phyloP scores from a whole-genome alignment of 176 grass and related monocot species.

The Panicum miliaceum region DNA sequence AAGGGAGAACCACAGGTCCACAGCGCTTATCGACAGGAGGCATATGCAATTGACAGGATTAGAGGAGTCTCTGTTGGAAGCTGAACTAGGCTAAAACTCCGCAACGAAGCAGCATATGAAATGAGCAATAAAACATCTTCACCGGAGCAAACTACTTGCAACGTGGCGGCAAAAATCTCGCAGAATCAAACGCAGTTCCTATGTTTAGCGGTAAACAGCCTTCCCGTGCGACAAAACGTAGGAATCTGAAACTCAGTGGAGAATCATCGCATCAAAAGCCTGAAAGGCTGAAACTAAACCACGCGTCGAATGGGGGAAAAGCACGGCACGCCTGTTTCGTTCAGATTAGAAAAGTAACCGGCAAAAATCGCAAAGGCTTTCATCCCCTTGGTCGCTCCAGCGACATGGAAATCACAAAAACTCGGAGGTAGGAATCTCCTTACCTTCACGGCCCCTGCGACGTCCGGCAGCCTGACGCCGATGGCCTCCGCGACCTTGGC shows the following conservation, averaged over 20 bases:
- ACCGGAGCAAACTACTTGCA: not conserved
- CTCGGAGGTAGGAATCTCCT: not conserved
- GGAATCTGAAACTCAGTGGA: not conserved
- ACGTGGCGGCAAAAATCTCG: not conserved
- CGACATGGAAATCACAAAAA: not conserved
- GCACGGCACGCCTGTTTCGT: not conserved
- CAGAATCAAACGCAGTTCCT: not conserved
- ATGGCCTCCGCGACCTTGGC: constrained; percentile 44
- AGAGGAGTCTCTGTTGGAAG: not conserved
- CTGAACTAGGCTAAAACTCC: not conserved
- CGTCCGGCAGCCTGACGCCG: constrained; percentile 52
- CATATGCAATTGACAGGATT: not conserved
- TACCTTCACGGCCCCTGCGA: constrained; percentile 47
- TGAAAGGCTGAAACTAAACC: not conserved
- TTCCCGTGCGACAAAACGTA: not conserved
- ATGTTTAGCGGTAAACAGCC: not conserved
- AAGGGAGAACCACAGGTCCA: not conserved
- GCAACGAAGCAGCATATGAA: constrained; percentile 4
- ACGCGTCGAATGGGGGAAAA: constrained; percentile 4
- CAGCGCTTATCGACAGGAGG: not conserved
- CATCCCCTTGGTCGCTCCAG: not conserved
- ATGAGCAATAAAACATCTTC: not conserved
- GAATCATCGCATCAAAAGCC: not conserved
- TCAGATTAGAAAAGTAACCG: not conserved
- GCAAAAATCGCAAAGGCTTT: not conserved